Evolutionary conservation across 225 moss, liverwort and hornwort genomes (phyloP).

Genomic region (Thuidium tamariscinum): DNA sequence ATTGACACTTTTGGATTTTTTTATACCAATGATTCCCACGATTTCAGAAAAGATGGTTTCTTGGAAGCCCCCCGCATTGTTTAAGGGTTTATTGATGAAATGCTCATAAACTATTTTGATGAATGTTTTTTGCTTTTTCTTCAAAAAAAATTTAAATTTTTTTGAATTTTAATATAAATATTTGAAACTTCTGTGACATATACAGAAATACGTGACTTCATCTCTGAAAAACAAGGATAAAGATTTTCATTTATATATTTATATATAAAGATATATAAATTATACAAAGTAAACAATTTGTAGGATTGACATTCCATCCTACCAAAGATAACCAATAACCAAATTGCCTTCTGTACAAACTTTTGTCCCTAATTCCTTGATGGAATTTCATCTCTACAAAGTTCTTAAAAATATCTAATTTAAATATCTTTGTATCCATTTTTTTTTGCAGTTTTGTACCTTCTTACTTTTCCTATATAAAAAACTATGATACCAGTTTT

Average conservation of each 20-base stretch:
- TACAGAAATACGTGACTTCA: neutral
- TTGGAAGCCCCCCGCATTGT: too few relatives aligned
- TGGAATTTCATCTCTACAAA: neutral
- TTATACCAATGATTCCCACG: too few relatives aligned
- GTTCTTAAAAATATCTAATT: neutral
- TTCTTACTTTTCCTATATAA: accelerated
- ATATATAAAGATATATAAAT: neutral
- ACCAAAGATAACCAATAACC: accelerated
- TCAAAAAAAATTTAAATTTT: neutral
- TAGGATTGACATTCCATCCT: neutral
- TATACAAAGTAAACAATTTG: neutral
- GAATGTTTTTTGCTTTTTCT: neutral
- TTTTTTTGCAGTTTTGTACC: neutral
- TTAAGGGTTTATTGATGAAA: neutral
- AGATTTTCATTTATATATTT: too few relatives aligned
- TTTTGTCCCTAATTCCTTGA: neutral
- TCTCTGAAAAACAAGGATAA: neutral
- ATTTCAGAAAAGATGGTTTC: too few relatives aligned
- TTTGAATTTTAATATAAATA: neutral
- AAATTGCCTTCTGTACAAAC: accelerated
- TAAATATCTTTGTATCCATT: neutral
- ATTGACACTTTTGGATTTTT: too few relatives aligned
- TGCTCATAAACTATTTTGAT: neutral
- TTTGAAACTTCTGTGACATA: neutral
- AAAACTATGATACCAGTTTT: too few relatives aligned